Base-by-base conservation (phyloP, 495 filamentous ascomycete genomes). In the Neurospora sp. region DNA sequence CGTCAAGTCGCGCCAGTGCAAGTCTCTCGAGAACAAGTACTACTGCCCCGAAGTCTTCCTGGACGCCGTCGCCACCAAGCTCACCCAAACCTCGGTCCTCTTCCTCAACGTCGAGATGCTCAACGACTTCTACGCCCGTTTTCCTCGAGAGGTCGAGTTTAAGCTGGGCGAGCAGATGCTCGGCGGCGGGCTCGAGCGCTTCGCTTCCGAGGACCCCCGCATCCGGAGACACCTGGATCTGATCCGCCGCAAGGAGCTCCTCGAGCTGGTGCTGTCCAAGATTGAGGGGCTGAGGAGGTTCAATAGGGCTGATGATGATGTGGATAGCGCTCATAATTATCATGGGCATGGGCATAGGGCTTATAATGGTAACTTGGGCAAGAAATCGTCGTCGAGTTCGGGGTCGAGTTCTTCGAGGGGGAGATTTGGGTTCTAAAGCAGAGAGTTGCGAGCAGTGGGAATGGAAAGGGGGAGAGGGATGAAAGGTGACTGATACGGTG, bases 1-100 rank as follows among this genome's bases (percentile, higher is more conserved):
- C 45, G 86, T 97, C 48, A 94, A 94, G 78, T 94, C 85, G 4
- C 92, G 92, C 79, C 94, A 97, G 81, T 99, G 96, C 84, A 86
- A 90, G 74, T 86, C 83, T 73, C 85, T 89, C 73, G 89, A 90
- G 73, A 96, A 96, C 84, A 97, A 97, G 85, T 98, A 98, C 85
- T 88, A 94, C 83, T 99, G 96, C 80, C 96, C 96, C 0, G 96
- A 99, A 81, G 87, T 98, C 72, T 98, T 99, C 86, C 89, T 99
- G 38, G 96, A 99, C 79, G 93, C 96, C 10, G 96, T 98, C 12
- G 94, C 96, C 39, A 92, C 96, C 77, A 97, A 98, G 82, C 90
- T 99, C 71, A 94, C 94, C 17, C 90, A 92, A 4, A 98, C 95
- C 0, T 95, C 96, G 12, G 96, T 98, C 10, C 88, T 99, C 0